These are phyloP conservation scores for Luzula sylvatica DNA, from an alignment of 176 grass and related monocot genomes.

Conservation along the genomic window DNA sequence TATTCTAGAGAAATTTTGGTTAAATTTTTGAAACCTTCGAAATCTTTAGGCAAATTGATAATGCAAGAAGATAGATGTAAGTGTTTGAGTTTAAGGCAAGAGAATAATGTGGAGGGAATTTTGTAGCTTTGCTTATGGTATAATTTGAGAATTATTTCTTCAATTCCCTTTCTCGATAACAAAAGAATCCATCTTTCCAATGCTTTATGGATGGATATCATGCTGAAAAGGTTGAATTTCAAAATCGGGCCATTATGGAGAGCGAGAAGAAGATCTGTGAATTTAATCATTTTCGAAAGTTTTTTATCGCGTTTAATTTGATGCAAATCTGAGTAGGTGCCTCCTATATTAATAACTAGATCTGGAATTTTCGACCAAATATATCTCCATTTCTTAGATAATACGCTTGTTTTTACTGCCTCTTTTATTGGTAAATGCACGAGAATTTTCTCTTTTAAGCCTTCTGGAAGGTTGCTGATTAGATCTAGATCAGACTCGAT, in stretches of 20 bases:
- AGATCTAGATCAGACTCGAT: not conserved
- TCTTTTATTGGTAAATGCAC: not conserved
- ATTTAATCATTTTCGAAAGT: not conserved
- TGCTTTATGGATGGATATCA: not conserved
- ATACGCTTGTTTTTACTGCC: not conserved
- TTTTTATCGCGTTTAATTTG: no score
- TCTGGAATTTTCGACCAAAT: not conserved
- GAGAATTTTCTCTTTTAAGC: slow-evolving; percentile 2
- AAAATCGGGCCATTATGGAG: slow-evolving; percentile 2
- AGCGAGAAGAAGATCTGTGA: not conserved
- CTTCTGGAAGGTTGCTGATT: not conserved
- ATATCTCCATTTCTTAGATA: slow-evolving; percentile 13
- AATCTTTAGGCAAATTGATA: slow-evolving; percentile 13
- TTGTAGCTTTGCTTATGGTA: not conserved
- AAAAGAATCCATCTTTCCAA: slow-evolving; percentile 11
- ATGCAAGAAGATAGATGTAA: not conserved
- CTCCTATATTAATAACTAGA: not conserved
- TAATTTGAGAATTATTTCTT: not conserved
- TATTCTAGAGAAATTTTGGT: not conserved
- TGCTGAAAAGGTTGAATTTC: not conserved
- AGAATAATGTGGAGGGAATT: slow-evolving; percentile 7
- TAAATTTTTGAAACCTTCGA: slow-evolving; percentile 5
- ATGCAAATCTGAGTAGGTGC: not conserved
- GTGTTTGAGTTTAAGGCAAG: not conserved
- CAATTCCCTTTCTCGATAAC: slow-evolving; percentile 3